phyloP scores from a whole-genome alignment of 1,284 basidiomycete genomes.

The Melanopsichium pennsylvanicum region DNA sequence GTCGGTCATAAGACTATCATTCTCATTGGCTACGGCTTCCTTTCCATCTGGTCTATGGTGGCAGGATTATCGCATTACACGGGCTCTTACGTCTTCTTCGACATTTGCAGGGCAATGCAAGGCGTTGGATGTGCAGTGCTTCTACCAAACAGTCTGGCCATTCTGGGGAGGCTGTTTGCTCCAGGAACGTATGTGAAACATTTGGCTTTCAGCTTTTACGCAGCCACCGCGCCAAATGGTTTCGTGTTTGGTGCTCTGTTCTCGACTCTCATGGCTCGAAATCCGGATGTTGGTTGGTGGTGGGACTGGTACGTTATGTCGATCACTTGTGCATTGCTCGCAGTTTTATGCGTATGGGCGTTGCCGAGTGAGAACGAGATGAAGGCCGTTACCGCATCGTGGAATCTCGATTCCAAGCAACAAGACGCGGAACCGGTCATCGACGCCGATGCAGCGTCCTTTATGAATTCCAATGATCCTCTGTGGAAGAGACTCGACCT shows the following conservation, averaged over 20 bases:
- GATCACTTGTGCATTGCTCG: conserved; percentile 28
- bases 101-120: conserved; percentile 52
- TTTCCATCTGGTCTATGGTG: conserved; percentile 35
- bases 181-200: conserved; percentile 37
- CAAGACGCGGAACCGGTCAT: background rate
- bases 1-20: conserved; percentile 45
- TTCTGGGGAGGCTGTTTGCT: conserved; percentile 45
- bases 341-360: conserved; percentile 15
- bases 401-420: conserved; percentile 12
- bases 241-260: conserved; percentile 51
- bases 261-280: conserved; percentile 26
- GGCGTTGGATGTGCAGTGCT: conserved; percentile 50
- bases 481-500: conserved; percentile 37
- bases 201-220: conserved; percentile 46
- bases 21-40: conserved; percentile 41
- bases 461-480: background rate
- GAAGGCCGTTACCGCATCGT: conserved; percentile 20
- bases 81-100: conserved; percentile 47
- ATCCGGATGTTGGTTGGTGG: conserved; percentile 29
- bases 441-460: background rate
- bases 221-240: conserved; percentile 51
- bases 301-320: conserved; percentile 52
- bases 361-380: conserved; percentile 44
- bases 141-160: conserved; percentile 50
- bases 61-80: conserved; percentile 47